phyloP scores from a whole-genome alignment of 768 basidiomycete species.

The Termitomyces sp. region DNA sequence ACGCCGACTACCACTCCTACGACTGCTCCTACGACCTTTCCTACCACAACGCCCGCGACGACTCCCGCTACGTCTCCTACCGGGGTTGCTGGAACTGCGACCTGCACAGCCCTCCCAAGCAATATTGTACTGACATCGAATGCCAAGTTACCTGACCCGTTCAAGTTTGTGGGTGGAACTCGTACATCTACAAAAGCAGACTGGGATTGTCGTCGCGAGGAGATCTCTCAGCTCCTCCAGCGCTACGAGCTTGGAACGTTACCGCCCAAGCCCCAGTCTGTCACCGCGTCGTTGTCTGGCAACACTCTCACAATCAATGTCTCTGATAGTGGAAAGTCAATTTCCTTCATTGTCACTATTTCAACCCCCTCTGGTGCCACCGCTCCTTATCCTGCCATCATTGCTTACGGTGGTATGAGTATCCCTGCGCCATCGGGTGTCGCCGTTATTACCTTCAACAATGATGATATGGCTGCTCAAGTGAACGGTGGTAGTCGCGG shows the following conservation, averaged over 20 bases:
- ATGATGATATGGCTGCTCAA: slow-evolving; percentile 53
- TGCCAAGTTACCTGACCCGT: slow-evolving; percentile 49
- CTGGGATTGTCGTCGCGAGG: slow-evolving; percentile 48
- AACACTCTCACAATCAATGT: slow-evolving; percentile 48
- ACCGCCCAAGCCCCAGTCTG: slow-evolving; percentile 41
- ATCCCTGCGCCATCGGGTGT: slow-evolving; percentile 34
- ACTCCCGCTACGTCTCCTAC: slow-evolving; percentile 7
- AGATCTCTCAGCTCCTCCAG: slow-evolving; percentile 48
- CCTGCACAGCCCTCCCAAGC: slow-evolving; percentile 26
- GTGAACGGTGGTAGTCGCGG: slow-evolving; percentile 42
- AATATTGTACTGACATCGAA: slow-evolving; percentile 31
- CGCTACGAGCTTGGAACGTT: slow-evolving; percentile 50
- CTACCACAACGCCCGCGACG: slow-evolving; percentile 16
- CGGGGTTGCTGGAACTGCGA: neutral
- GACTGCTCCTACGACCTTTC: slow-evolving; percentile 15
- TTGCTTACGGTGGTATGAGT: slow-evolving; percentile 44
- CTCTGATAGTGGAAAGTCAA: slow-evolving; percentile 40
- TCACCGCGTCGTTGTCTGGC: slow-evolving; percentile 41
- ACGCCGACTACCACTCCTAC: slow-evolving; percentile 15
- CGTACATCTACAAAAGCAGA: slow-evolving; percentile 40
- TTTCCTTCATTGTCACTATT: slow-evolving; percentile 47
- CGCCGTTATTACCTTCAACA: slow-evolving; percentile 49
- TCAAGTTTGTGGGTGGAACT: slow-evolving; percentile 45
- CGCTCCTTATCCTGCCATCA: slow-evolving; percentile 50
- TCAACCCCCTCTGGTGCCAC: slow-evolving; percentile 38